Evolutionary conservation across 257 asterid species (phyloP).

Genomic region (Jacaranda copaia): DNA sequence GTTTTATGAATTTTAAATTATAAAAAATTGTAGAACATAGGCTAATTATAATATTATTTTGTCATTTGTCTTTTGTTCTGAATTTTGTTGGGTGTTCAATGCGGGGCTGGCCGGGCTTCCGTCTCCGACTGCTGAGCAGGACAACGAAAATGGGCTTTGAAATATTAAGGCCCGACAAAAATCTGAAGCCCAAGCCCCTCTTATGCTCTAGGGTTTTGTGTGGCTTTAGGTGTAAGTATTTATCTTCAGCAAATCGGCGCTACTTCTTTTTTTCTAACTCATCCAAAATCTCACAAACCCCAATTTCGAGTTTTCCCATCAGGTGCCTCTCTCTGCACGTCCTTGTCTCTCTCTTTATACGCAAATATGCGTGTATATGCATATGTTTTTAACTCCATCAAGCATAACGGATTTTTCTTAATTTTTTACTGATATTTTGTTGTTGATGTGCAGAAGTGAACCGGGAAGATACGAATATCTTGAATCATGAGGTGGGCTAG

Average conservation of each 20-base stretch:
- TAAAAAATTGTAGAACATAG: no score
- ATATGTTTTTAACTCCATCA: background rate
- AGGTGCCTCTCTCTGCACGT: conserved; percentile 15
- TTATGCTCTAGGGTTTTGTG: background rate
- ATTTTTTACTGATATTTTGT: conserved; percentile 17
- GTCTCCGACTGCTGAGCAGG: background rate
- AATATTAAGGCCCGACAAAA: background rate
- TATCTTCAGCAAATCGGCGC: conserved; percentile 6
- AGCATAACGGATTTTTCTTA: background rate
- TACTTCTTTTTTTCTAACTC: background rate
- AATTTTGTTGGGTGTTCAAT: background rate
- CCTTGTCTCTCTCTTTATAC: background rate
- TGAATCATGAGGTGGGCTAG: conserved; percentile 45
- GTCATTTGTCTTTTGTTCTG: no score
- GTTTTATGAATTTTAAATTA: no score
- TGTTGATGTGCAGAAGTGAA: conserved; percentile 32
- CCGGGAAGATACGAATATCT: conserved; percentile 20
- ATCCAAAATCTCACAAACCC: conserved; percentile 20
- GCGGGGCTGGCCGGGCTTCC: background rate
- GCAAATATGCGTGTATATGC: background rate
- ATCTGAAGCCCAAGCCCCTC: background rate
- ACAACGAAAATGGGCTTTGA: background rate
- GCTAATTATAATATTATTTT: background rate
- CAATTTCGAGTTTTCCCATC: background rate
- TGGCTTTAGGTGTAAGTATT: background rate